Evolutionary conservation across 2,329 filamentous ascomycete species (phyloP).

Genomic region (Samsoniella hepiali): DNA sequence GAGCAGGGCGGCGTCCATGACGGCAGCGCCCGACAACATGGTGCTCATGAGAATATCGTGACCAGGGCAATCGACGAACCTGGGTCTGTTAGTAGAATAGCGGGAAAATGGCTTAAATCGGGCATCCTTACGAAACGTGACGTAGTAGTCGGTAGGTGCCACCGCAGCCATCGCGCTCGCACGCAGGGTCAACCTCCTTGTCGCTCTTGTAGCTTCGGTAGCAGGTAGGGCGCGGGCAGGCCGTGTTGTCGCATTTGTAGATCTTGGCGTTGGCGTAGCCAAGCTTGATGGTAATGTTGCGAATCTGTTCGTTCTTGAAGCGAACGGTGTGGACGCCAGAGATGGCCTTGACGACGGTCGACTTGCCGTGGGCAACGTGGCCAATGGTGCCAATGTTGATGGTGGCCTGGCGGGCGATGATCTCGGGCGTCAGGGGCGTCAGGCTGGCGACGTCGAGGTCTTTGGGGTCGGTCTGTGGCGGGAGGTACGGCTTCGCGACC

Average conservation of each 20-base stretch:
- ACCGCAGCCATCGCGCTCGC: constrained; percentile 85
- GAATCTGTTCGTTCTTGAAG: constrained; percentile 99
- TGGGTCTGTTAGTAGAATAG: constrained; percentile 32
- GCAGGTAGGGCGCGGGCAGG: constrained; percentile 91
- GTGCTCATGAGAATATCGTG: constrained; percentile 99
- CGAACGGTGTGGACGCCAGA: constrained; percentile 97
- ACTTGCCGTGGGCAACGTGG: constrained; percentile 98
- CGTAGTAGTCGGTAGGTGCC: constrained; percentile 85
- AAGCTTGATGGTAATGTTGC: constrained; percentile 99
- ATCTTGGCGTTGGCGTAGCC: constrained; percentile 99
- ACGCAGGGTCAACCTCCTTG: constrained; percentile 96
- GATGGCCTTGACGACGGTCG: constrained; percentile 97
- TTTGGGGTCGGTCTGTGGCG: constrained; percentile 89
- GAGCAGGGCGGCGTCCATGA: constrained; percentile 97
- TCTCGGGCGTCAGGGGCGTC: constrained; percentile 87
- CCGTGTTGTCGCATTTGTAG: constrained; percentile 92
- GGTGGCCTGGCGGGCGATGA: constrained; percentile 95
- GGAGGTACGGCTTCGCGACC: constrained; percentile 53
- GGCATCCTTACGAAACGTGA: constrained; percentile 75
- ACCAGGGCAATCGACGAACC: constrained; percentile 96
- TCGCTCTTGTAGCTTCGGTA: constrained; percentile 98
- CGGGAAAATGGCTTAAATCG: not conserved
- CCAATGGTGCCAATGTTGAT: constrained; percentile 99
- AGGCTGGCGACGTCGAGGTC: constrained; percentile 79
- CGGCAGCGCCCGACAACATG: constrained; percentile 98